phyloP scores from a whole-genome alignment of 139 green algal species.

The Closterium sp. region DNA sequence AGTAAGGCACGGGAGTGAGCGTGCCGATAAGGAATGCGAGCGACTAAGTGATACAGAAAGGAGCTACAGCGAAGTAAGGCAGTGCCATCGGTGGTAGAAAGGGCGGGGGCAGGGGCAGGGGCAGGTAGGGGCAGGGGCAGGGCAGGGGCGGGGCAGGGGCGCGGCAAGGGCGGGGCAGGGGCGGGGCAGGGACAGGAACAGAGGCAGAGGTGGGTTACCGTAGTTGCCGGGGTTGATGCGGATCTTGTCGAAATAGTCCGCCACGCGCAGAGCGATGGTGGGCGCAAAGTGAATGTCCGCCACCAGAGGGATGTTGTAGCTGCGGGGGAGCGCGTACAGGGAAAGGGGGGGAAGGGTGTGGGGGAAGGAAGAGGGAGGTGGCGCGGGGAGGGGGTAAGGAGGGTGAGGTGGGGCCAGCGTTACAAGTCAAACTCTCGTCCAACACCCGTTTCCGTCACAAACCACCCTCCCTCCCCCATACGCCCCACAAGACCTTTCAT shows the following conservation, averaged over 20 bases:
- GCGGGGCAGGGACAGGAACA: not conserved
- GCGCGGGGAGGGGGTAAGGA: no score
- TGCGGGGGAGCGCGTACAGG: not conserved
- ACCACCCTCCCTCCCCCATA: not conserved
- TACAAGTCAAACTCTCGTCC: no score
- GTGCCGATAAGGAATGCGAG: not conserved
- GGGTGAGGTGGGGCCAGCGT: not conserved
- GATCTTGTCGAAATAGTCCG: slow-evolving; percentile 99
- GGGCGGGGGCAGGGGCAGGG: no score
- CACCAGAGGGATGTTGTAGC: slow-evolving; percentile 93
- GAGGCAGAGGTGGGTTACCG: no score
- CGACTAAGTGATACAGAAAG: not conserved
- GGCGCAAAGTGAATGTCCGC: slow-evolving; percentile 99
- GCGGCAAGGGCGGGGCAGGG: no score
- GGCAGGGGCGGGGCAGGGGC: no score
- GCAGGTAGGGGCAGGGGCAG: no score
- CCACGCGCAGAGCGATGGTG: slow-evolving; percentile 90
- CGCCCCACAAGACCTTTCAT: not conserved
- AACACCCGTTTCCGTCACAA: no score
- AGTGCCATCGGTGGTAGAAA: not conserved
- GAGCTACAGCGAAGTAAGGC: not conserved
- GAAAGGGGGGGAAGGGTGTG: no score
- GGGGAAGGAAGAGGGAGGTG: no score
- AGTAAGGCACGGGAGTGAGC: not conserved
- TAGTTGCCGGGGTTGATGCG: slow-evolving; percentile 96